Evolutionary conservation across 257 asterid genomes (phyloP), one percentile per base, ranked within the genome.

Genomic region (Oldenlandia corymbosa): DNA sequence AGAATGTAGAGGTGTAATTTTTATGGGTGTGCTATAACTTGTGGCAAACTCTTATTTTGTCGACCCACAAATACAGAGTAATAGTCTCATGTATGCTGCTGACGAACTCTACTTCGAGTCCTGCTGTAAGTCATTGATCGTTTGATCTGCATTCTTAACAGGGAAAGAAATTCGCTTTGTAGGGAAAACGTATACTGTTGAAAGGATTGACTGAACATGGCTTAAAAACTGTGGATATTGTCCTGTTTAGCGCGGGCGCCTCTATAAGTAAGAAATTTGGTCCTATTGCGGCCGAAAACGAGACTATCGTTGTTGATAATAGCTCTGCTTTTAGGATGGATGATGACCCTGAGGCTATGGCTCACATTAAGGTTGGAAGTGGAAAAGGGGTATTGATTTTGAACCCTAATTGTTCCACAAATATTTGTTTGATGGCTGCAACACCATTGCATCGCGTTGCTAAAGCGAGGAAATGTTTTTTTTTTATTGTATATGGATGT

Each of bases 291-390:
- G 96, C 75, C 2, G 79, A 74, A 51, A 84, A 84, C 49, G 98
- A 96, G 41, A 37, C 84, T 28, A 58, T 92, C 72, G 98, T 92
- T 1, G 98, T 92, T 69, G 98, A 92, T 79, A 92, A 92, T 71
- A 92, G 98, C 84, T 92, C 97, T 1, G 98, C 98, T 3, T 92
- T 92, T 75, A 79, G 98, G 71, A 92, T 92, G 98, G 91, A 75
- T 49, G 96, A 85, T 5, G 94, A 87, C 16, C 94, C 97, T 2
- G 96, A 81, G 69, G 96, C 96, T 14, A 87, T 89, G 98, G 75
- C 65, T 46, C 91, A 88, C 23, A 78, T 92, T 45, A 92, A 82
- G 85, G 39, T 88, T 34, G 76, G 65, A 58, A 75, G 71, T 63
- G 95, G 94, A 47, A 91, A 86, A 51, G 97, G 95, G 47, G 93